A percentile compares a stretch with the other conserved stretches of the same genome.
phyloP scores from a whole-genome alignment of 805 yeast genomes.

The Suhomyces faveliae region DNA sequence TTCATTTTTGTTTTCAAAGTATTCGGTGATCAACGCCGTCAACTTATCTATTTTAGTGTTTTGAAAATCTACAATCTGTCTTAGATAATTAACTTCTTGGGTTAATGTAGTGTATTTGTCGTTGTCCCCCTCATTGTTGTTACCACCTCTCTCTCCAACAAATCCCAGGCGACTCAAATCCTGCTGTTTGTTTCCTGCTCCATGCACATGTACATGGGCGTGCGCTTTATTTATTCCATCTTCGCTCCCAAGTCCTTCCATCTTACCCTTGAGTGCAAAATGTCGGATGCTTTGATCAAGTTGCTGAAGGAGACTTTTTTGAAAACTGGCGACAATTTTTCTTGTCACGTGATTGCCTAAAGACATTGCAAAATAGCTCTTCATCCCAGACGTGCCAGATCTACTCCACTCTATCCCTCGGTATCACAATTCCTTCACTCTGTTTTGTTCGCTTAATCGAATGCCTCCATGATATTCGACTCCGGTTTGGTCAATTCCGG shows the following conservation, averaged over 20 bases:
- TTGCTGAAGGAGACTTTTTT: conserved; percentile 10
- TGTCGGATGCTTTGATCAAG: conserved; percentile 8
- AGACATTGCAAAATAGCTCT: too few species aligned
- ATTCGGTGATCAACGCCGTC: conserved; percentile 31
- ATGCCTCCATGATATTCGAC: neutral
- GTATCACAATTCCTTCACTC: too few species aligned
- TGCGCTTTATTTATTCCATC: conserved; percentile 1
- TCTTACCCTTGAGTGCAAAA: conserved; percentile 8
- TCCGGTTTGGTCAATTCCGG: neutral
- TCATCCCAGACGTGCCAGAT: too few species aligned
- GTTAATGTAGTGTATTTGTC: conserved; percentile 17
- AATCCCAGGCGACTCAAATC: neutral
- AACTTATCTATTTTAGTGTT: conserved; percentile 39
- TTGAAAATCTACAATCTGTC: conserved; percentile 39
- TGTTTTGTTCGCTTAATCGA: too few species aligned
- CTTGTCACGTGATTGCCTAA: neutral
- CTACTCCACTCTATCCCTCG: too few species aligned
- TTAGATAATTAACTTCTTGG: conserved; percentile 36
- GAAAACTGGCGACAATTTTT: neutral
- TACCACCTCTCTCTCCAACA: neutral
- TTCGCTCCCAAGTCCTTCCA: conserved; percentile 5
- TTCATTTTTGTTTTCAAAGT: conserved; percentile 30
- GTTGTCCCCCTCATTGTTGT: conserved; percentile 5
- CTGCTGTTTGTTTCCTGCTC: neutral
- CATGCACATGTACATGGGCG: neutral